Evolutionary conservation across 305 asterid species (phyloP).

Genomic region (Fraxinus platypoda): DNA sequence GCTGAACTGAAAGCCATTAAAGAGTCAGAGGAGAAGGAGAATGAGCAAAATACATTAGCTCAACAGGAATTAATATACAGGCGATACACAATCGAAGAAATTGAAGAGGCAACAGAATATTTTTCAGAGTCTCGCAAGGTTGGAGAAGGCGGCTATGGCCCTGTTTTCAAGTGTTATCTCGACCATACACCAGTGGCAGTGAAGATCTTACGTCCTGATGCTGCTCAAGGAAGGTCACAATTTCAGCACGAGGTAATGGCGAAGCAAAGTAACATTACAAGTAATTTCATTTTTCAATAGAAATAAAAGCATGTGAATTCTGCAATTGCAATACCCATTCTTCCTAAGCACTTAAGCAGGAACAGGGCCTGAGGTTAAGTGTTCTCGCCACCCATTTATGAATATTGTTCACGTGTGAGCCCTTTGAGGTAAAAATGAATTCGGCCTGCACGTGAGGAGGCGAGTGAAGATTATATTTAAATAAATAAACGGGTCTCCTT

Average conservation of each 20-base stretch:
- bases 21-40: constrained; percentile 34
- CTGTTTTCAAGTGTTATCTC: constrained; percentile 73
- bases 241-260: constrained; percentile 75
- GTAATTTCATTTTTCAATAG: not conserved
- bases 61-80: constrained; percentile 38
- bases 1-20: constrained; percentile 39
- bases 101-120: constrained; percentile 68
- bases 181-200: constrained; percentile 81
- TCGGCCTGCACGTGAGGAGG: not conserved
- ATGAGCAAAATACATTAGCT: constrained; percentile 4
- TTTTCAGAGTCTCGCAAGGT: constrained; percentile 53
- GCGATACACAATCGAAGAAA: constrained; percentile 69
- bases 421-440: not conserved
- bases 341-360: not conserved
- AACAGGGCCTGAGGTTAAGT: not conserved
- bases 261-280: not conserved
- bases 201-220: constrained; percentile 83
- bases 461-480: not conserved
- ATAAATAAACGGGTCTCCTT: not conserved
- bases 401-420: not conserved
- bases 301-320: not conserved
- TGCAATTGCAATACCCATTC: not conserved
- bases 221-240: constrained; percentile 80
- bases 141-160: constrained; percentile 98
- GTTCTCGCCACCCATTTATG: not conserved